phyloP scores from a whole-genome alignment of 345 rosid genomes.

The Murraya paniculata region DNA sequence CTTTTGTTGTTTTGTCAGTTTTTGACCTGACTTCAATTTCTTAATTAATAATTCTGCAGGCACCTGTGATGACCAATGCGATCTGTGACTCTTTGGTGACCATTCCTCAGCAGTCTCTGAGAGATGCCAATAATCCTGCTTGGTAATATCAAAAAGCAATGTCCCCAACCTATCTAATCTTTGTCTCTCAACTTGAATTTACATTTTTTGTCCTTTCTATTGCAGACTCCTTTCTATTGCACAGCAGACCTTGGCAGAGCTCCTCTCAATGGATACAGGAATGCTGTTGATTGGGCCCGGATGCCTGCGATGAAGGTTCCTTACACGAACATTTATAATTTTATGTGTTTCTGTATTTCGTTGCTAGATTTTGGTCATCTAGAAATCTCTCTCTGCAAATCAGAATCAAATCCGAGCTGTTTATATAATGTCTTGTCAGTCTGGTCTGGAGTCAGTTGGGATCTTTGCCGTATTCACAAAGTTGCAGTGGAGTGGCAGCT shows the following conservation, averaged over 20 bases:
- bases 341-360: background rate
- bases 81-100: slow-evolving; percentile 95
- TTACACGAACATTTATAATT: background rate
- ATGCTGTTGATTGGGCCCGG: slow-evolving; percentile 99
- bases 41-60: slow-evolving; percentile 35
- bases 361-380: background rate
- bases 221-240: slow-evolving; percentile 95
- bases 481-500: slow-evolving; percentile 99
- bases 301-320: slow-evolving; percentile 99
- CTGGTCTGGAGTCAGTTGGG: slow-evolving; percentile 99
- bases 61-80: slow-evolving; percentile 66
- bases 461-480: slow-evolving; percentile 97
- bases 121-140: slow-evolving; percentile 97
- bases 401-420: background rate
- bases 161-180: background rate
- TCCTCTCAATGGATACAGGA: slow-evolving; percentile 99
- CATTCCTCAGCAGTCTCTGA: slow-evolving; percentile 86
- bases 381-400: background rate
- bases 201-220: slow-evolving; percentile 14
- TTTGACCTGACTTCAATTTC: slow-evolving; percentile 1
- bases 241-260: slow-evolving; percentile 99
- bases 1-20: background rate
- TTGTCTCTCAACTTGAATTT: background rate
- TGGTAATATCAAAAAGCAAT: slow-evolving; percentile 49
- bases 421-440: slow-evolving; percentile 39